These are phyloP conservation scores for Solanum chacoense DNA, from an alignment of 305 asterid species.

Conservation along the genomic window DNA sequence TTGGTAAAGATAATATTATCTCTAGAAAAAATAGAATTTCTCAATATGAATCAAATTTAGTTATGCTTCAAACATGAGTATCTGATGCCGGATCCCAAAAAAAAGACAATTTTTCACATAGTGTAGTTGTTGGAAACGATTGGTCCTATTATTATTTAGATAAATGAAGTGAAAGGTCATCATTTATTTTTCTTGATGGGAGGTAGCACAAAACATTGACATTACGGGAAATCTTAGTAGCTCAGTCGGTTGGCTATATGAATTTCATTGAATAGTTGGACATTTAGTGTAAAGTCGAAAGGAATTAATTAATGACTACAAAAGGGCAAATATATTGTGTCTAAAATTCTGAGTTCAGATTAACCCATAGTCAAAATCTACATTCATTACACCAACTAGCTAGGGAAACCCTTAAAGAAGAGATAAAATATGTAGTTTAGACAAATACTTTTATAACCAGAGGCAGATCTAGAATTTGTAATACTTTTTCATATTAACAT, in stretches of 20 bases:
- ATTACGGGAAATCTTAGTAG: accelerated
- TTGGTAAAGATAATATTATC: not conserved
- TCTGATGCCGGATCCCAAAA: not conserved
- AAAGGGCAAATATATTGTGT: not conserved
- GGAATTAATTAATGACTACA: not conserved
- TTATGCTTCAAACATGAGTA: not conserved
- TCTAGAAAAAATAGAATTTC: not conserved
- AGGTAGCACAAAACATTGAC: not conserved
- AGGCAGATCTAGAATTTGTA: not conserved
- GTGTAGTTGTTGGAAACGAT: not conserved
- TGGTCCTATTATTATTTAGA: not conserved
- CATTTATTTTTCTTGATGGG: not conserved
- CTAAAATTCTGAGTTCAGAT: not conserved
- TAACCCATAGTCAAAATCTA: not conserved
- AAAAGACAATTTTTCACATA: not conserved
- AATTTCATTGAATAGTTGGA: not conserved
- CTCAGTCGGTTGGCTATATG: not conserved
- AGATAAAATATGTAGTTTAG: not conserved
- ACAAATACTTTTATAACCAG: not conserved
- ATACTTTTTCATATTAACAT: not conserved
- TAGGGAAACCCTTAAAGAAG: not conserved
- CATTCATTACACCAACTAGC: not conserved
- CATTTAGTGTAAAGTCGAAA: not conserved
- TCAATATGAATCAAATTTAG: not conserved
- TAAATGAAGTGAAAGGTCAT: not conserved